Evolutionary conservation across 2,329 filamentous ascomycete genomes (phyloP), one percentile per base, ranked within the genome.

Genomic region (Curvularia spicifera): DNA sequence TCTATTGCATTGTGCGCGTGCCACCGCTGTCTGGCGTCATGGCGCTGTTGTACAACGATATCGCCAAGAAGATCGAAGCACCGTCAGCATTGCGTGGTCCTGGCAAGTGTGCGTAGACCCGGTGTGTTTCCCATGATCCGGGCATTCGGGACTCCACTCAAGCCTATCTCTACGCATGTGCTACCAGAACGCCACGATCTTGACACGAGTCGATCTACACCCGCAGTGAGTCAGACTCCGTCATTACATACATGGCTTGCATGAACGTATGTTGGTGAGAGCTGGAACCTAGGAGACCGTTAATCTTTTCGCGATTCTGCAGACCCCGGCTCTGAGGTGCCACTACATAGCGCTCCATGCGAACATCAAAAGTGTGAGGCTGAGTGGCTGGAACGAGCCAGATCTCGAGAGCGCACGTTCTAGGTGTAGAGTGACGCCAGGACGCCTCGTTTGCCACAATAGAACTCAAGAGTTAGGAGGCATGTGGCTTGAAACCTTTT

Each of bases 21-120:
- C 67, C 61, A 66, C 59, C 57, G 53, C 64, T 62, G 59, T 63
- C 64, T 64, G 65, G 59, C 61, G 58, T 56, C 60, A 57, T 60
- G 62, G 61, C 64, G 46, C 48, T 48, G 72, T 74, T 39, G 64
- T 66, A 76, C 73, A 72, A 59, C 56, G 64, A 70, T 74, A 76
- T 73, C 71, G 73, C 72, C 72, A 76, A 75, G 73, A 33, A 52
- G 54, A 50, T 66, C n/a, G 56, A 65, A 61, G 57, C 47, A 51
- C 59, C 65, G 67, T 71, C 65, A 66, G 64, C 45, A 56, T 61
- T 72, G 66, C 63, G 63, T 54, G 54, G 64, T 59, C 58, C 55
- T 57, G 61, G 49, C 56, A 40, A 53, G 52, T 26, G 64, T 64
- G 68, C 69, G 69, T 59, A 69, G 65, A 72, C 72, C 69, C 71